These are phyloP conservation scores for Lojkania enalia DNA, from an alignment of 2,329 filamentous ascomycete species.

Conservation along the genomic window DNA sequence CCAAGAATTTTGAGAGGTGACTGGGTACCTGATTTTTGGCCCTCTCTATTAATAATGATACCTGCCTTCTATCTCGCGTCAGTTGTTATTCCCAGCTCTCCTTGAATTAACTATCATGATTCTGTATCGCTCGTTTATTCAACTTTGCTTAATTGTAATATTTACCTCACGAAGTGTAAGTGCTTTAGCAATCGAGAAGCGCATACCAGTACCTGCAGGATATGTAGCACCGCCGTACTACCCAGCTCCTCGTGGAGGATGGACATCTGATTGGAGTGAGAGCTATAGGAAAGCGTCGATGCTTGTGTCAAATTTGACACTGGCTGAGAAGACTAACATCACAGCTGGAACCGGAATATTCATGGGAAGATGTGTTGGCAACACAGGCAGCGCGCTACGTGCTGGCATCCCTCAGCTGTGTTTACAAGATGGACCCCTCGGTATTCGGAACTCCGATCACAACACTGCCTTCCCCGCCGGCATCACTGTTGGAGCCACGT, in stretches of 20 bases:
- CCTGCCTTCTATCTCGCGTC: conserved; percentile 5
- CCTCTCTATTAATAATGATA: conserved; percentile 11
- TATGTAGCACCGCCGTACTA: conserved; percentile 64
- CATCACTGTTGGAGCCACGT: conserved; percentile 76
- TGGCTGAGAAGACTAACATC: conserved; percentile 80
- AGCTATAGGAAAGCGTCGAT: conserved; percentile 71
- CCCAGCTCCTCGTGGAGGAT: conserved; percentile 72
- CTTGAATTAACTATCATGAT: background rate
- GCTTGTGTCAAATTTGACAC: conserved; percentile 73
- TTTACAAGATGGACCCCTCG: conserved; percentile 68
- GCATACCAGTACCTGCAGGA: conserved; percentile 36
- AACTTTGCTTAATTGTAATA: conserved; percentile 25
- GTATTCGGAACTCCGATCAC: conserved; percentile 72
- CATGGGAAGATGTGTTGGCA: conserved; percentile 75
- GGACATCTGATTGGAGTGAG: conserved; percentile 67
- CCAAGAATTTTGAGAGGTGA: conserved; percentile 7
- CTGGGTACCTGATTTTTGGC: conserved; percentile 1
- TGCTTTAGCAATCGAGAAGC: conserved; percentile 33
- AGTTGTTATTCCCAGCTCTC: background rate
- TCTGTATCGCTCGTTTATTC: conserved; percentile 2
- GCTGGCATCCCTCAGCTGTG: conserved; percentile 70
- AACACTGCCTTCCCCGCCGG: conserved; percentile 78
- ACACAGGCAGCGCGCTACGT: conserved; percentile 71
- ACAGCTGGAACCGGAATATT: conserved; percentile 71
- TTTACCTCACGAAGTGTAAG: conserved; percentile 24